Percentiles rank a stretch among this genome's conserved stretches.
Evolutionary conservation across 2,329 filamentous ascomycete species (phyloP).

Genomic region (Cryoendolithus antarcticus): DNA sequence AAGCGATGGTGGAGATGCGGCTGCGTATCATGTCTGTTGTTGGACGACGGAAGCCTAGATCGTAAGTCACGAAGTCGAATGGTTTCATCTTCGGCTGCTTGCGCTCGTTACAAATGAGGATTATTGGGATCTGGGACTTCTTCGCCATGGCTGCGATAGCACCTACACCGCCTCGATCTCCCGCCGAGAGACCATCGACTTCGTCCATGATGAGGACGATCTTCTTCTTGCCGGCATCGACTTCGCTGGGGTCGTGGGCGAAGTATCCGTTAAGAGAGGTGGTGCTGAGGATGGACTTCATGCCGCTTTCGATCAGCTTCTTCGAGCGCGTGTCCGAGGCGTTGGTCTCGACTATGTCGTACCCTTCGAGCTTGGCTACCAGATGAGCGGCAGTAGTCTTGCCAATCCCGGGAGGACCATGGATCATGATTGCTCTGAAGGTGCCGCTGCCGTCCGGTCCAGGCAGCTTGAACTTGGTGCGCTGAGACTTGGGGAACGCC

Average conservation of each 20-base stretch:
- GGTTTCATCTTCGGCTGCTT: conserved; percentile 94
- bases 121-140: conserved; percentile 88
- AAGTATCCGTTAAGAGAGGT: conserved; percentile 89
- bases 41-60: conserved; percentile 77
- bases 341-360: conserved; percentile 88
- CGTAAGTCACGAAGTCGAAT: conserved; percentile 75
- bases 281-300: conserved; percentile 87
- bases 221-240: conserved; percentile 76
- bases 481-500: conserved; percentile 66
- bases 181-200: conserved; percentile 96
- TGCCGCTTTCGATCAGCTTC: conserved; percentile 76
- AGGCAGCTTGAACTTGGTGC: conserved; percentile 66
- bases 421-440: conserved; percentile 84
- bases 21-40: conserved; percentile 85
- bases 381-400: conserved; percentile 96
- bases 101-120: conserved; percentile 95
- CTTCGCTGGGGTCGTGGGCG: conserved; percentile 65
- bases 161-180: conserved; percentile 89
- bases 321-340: conserved; percentile 94
- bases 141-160: conserved; percentile 89
- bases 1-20: conserved; percentile 89
- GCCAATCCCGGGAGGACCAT: conserved; percentile 89
- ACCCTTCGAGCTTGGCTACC: conserved; percentile 83
- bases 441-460: conserved; percentile 75
- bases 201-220: conserved; percentile 97